Evolutionary conservation across 106 monocot genomes (phyloP), one percentile per base, ranked within the genome.

Genomic region (Allium sativum): DNA sequence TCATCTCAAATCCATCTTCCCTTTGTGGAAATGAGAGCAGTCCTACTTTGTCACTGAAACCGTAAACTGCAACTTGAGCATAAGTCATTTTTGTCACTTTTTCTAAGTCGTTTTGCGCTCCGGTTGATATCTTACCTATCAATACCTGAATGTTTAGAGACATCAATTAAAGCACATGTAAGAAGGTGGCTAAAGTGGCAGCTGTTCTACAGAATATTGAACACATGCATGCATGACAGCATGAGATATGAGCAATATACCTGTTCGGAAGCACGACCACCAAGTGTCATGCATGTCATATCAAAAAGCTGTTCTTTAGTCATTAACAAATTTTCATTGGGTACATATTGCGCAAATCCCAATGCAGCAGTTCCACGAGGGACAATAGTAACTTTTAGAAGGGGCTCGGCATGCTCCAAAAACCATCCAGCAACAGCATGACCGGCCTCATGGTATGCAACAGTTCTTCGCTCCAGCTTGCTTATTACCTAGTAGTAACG

Each of bases 41-140:
- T 10, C 91, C 96, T 1, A 91, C 84, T 68, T 98, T 98, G 15
- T 91, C 91, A 16, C 96, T 96, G 70, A 96, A 96, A 9, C 96
- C 96, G 65, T 98, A 98, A 12, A 98, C 78, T 31, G 96, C 96
- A 43, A 98, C 91, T 59, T 91, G 96, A 1, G 91, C 96, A 48
- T 98, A 98, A 0, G 96, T 91, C 96, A 98, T 91, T 60, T 84
- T 91, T 8, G 96, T 98, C 45, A 91, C 96, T 59, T 98, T 98
- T 68, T 98, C 96, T 61, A 98, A 21, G 66, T 98, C 96, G 52
- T 98, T 85, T 51, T 98, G 91, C 17, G 96, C 96, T 22, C 96
- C 96, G 4, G 48, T 12, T 12, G 48, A 50, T 50, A 98, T 91
- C 53, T 82, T 98, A 11, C 96, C 96, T 9, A 91, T n/a, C 51